Base-by-base conservation (phyloP, 257 asterid genomes). In the Cruciata laevipes region DNA sequence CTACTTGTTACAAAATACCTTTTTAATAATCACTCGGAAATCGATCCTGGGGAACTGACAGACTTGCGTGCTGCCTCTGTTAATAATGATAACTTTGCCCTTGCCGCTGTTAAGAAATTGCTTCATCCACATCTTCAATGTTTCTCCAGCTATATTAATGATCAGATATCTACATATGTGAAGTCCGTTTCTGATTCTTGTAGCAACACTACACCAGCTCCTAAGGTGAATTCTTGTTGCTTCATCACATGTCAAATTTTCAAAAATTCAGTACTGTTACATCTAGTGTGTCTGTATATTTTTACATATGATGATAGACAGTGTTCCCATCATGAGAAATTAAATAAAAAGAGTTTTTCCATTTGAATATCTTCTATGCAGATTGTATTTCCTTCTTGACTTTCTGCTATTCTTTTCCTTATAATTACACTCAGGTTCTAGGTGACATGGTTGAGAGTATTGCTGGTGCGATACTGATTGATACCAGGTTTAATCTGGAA, bases 361-460 rank as follows among this genome's bases (percentile, higher is more conserved):
- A 21, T 32, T 7, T 49, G 44, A 11, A 23, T 49, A 49, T 5
- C 7, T 32, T 25, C 5, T 4, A 59, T 9, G 4, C 44, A 52
- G 60, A 69, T 25, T 4, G 18, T 17, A 6, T 10, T 62, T 0
- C 40, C 31, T 33, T 25, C 20, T 67, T 44, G 7, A 20, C 23
- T 20, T 53, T 53, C 3, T 62, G 7, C 35, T 20, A 17, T 18
- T 40, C 58, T 27, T 20, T 31, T 35, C 59, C 18, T 17, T 52
- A 13, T 23, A 32, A 32, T 21, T 21, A 20, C 42, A 14, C 63
- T 65, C 61, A 93, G 99, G 97, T 76, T 31, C 95, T 94, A n/a
- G 99, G 97, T 31, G 96, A 94, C 81, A 74, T 94, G 89, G 88
- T 94, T 65, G 99, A 94, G 69, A 88, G 99, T 86, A 85, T 90